Percentiles rank a stretch among this genome's conserved stretches.
Evolutionary conservation across 2,329 filamentous ascomycete species (phyloP).

Genomic region (Fusarium chuoi): DNA sequence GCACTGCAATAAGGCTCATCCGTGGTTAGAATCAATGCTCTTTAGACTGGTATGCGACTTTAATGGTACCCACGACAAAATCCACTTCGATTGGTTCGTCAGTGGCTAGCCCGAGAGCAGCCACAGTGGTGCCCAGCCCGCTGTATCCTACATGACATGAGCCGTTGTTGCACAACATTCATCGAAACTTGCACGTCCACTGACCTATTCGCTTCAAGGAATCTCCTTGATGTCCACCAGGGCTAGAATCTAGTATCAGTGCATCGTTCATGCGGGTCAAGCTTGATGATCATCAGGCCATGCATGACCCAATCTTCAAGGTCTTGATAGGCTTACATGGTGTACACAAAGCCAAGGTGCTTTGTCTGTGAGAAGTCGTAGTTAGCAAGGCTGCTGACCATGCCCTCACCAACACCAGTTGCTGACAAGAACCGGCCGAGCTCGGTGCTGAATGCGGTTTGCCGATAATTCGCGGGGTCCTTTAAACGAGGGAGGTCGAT

Average conservation of each 20-base stretch:
- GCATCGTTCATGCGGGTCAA: conserved; percentile 11
- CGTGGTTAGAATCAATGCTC: conserved; percentile 31
- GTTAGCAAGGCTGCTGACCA: conserved; percentile 74
- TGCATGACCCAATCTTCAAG: conserved; percentile 1
- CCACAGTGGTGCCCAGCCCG: conserved; percentile 76
- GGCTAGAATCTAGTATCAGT: conserved; percentile 43
- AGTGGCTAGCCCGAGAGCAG: conserved; percentile 69
- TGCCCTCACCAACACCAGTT: conserved; percentile 70
- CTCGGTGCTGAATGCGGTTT: conserved; percentile 71
- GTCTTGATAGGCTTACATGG: conserved; percentile 68
- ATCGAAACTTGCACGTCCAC: conserved; percentile 29
- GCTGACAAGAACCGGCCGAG: conserved; percentile 76
- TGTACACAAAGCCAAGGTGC: conserved; percentile 83
- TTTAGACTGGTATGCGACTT: conserved; percentile 20
- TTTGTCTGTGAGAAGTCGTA: conserved; percentile 85
- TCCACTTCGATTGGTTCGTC: conserved; percentile 72
- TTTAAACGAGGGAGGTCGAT: conserved; percentile 82
- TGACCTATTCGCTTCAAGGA: conserved; percentile 46
- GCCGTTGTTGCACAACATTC: conserved; percentile 29
- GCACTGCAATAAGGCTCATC: conserved; percentile 58
- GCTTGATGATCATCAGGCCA: conserved; percentile 5
- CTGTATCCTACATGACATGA: conserved; percentile 68
- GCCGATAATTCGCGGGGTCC: conserved; percentile 45
- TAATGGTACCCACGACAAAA: conserved; percentile 67
- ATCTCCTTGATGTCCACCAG: conserved; percentile 49